These are phyloP conservation scores for Rhizopus delemar DNA, from an alignment of 371 early-diverging fungal species.

Conservation along the genomic window DNA sequence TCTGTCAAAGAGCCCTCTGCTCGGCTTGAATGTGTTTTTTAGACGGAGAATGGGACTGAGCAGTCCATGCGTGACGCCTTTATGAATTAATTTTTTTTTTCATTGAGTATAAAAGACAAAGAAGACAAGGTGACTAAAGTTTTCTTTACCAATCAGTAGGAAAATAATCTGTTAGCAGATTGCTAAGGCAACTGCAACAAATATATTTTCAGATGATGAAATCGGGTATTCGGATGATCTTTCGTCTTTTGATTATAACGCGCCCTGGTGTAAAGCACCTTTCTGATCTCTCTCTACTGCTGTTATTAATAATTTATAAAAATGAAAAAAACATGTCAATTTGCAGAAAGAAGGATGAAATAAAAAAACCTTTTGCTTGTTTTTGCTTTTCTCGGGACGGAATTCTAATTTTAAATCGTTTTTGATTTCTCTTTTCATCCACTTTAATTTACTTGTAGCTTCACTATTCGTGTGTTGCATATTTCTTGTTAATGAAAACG, in stretches of 20 bases:
- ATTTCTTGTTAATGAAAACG: no score
- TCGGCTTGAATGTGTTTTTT: no score
- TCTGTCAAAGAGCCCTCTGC: no score
- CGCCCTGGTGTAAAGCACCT: conserved; percentile 39
- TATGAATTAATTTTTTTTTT: no score
- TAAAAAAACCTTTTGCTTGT: not conserved
- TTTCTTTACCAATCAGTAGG: conserved; percentile 43
- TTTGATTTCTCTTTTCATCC: not conserved
- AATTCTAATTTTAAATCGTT: conserved; percentile 5
- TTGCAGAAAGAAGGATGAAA: not conserved
- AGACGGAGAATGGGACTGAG: no score
- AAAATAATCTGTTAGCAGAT: conserved; percentile 47
- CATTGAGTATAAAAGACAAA: no score
- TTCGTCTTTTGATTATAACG: conserved; percentile 42
- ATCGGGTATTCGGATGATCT: conserved; percentile 46
- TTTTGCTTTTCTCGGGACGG: not conserved
- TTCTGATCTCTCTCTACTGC: conserved; percentile 35
- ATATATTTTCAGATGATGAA: conserved; percentile 52
- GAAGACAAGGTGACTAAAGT: no score
- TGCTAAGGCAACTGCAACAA: conserved; percentile 37
- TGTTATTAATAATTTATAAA: not conserved
- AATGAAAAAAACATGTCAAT: conserved; percentile 19
- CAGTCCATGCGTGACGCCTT: no score
- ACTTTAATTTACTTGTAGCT: not conserved
- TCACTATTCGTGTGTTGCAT: no score